Base-by-base conservation (phyloP, 768 basidiomycete genomes). In the Cystobasidiopsis lactophilus region DNA sequence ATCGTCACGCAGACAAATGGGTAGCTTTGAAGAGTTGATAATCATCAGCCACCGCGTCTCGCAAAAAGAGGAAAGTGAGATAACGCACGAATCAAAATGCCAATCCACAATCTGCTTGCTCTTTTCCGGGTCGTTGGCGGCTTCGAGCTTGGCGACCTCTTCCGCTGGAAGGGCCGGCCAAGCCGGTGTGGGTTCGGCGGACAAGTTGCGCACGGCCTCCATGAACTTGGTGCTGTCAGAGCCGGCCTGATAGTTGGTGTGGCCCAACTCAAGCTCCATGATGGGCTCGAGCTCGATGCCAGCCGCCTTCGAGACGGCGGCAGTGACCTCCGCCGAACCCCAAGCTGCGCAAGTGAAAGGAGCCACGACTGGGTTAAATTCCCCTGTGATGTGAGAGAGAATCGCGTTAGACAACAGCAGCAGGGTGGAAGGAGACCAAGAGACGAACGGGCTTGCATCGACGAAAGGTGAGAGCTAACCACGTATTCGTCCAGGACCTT, bases 271-370 rank as follows among this genome's bases (percentile, higher is more conserved):
- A 35, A 35, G 29, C 1, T 48, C 30, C 38, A 47, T 46, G 23
- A 41, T 50, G 49, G 57, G 57, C 4, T 54, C 53, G 2, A 57
- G 53, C 7, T 57, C 57, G 13, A 57, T 48, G 11, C 57, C 57
- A 4, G 57, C 57, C 1, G 57, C 57, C 16, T 57, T 53, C 14
- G 45, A 49, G 39, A 51, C 50, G 1, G 50, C 50, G 2, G 16
- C 10, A 10, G 52, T 27, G 19, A 54, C 51, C 19, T 54, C 57
- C 3, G 57, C 53, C 7, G 50, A 52, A 2, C 31, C 44, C 57
- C 57, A 57, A 3, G 48, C 50, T 1, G 44, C 53, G 26, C 37
- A 33, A 2, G 37, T 27, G 18, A 53, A 54, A 18, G 56, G 52
- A 1, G 43, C 43, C 24, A 51, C n/a, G 10, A 10, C 19, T 7